Percentiles rank a stretch among this genome's conserved stretches.
phyloP scores from a whole-genome alignment of 2,329 filamentous ascomycete species.

The Ophiognomonia clavigignenti-juglandacearum region DNA sequence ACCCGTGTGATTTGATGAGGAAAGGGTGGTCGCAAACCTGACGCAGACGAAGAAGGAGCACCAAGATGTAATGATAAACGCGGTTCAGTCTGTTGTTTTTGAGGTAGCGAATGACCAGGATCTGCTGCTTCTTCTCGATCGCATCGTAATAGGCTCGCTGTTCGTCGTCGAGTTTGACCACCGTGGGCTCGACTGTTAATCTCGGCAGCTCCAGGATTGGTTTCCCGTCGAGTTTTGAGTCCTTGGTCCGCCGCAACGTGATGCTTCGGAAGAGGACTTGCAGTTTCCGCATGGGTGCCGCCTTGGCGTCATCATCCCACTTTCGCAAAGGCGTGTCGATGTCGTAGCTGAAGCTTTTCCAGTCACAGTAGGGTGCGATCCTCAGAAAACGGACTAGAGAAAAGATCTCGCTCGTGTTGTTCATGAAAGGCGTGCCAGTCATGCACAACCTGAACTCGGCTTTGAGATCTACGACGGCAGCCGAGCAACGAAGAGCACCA shows the following conservation, averaged over 20 bases:
- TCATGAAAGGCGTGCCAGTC: slow-evolving; percentile 15
- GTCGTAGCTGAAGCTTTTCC: slow-evolving; percentile 30
- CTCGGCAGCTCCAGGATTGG: slow-evolving; percentile 64
- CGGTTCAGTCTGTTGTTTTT: slow-evolving; percentile 21
- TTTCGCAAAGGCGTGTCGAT: slow-evolving; percentile 1
- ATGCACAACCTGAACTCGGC: slow-evolving; percentile 11
- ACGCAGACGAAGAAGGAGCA: slow-evolving; percentile 68
- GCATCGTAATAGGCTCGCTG: slow-evolving; percentile 54
- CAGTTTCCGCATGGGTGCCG: slow-evolving; percentile 34
- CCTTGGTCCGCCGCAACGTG: slow-evolving; percentile 74
- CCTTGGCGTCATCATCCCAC: slow-evolving; percentile 1
- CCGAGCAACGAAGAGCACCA: too few species aligned
- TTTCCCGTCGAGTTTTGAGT: slow-evolving; percentile 68
- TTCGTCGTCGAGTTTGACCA: slow-evolving; percentile 60
- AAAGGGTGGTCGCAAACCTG: slow-evolving; percentile 76
- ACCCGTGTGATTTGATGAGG: slow-evolving; percentile 37
- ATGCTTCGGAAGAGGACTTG: slow-evolving; percentile 63
- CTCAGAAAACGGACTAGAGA: slow-evolving; percentile 31
- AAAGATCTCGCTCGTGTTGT: slow-evolving; percentile 7
- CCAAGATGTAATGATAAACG: slow-evolving; percentile 71
- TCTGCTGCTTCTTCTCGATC: slow-evolving; percentile 19
- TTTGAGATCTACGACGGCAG: slow-evolving; percentile 3
- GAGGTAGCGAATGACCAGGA: slow-evolving; percentile 24
- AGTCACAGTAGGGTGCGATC: slow-evolving; percentile 14
- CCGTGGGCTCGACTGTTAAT: slow-evolving; percentile 52